A percentile compares a stretch with the other conserved stretches of the same genome.
Evolutionary conservation across 2,329 filamentous ascomycete species (phyloP).

Genomic region (Chaetomium sp.): DNA sequence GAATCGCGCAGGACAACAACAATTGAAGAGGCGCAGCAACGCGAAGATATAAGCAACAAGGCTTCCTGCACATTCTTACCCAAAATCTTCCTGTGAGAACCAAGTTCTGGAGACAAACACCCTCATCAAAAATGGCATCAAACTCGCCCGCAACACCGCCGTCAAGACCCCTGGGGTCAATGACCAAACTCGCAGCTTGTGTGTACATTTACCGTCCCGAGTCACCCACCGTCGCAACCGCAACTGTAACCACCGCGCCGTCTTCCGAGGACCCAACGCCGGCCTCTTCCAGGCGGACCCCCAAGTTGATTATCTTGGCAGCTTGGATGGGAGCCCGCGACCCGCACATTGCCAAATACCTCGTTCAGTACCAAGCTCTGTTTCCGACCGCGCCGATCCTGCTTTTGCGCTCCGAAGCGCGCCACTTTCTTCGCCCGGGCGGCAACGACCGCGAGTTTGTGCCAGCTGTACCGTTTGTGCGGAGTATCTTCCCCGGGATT

Average conservation of each 20-base stretch:
- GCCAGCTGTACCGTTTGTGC: conserved; percentile 20
- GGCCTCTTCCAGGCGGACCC: background rate
- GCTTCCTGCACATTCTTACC: too few relatives aligned
- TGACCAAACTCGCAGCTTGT: conserved; percentile 34
- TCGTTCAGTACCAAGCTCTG: conserved; percentile 25
- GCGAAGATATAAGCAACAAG: too few relatives aligned
- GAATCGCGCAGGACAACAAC: too few relatives aligned
- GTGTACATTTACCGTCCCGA: conserved; percentile 33
- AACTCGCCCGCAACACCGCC: conserved; percentile 17
- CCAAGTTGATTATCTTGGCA: conserved; percentile 29
- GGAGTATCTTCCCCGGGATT: conserved; percentile 10
- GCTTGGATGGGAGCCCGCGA: conserved; percentile 31
- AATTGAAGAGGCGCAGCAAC: too few relatives aligned
- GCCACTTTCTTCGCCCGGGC: conserved; percentile 22
- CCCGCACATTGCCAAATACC: conserved; percentile 31
- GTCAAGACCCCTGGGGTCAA: conserved; percentile 28
- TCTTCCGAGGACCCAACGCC: background rate
- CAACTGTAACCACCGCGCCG: too few relatives aligned
- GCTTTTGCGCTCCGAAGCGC: conserved; percentile 25
- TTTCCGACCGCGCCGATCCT: conserved; percentile 29
- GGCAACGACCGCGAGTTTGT: conserved; percentile 5
- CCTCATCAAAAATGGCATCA: conserved; percentile 24
- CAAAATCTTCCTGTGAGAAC: too few relatives aligned
- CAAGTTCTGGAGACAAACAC: too few relatives aligned
- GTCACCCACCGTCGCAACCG: background rate